Evolutionary conservation across 495 filamentous ascomycete species (phyloP).

Genomic region (Darksidea phi): DNA sequence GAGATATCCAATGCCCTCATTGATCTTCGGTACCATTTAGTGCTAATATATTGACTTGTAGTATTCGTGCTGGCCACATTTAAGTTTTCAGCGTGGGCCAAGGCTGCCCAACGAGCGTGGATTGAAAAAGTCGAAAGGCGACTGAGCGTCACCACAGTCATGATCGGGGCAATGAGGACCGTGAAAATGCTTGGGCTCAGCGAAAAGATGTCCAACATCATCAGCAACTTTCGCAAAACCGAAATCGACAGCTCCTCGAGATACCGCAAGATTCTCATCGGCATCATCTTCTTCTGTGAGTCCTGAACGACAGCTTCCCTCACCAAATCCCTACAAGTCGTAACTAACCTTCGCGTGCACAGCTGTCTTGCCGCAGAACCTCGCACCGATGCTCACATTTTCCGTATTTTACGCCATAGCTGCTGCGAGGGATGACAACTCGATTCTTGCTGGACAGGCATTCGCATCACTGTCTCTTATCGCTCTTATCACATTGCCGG

Average conservation of each 20-base stretch:
- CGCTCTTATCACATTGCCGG: slow-evolving; percentile 2
- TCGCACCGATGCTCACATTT: slow-evolving; percentile 1
- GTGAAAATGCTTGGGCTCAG: slow-evolving; percentile 1
- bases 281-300: neutral
- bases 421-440: neutral
- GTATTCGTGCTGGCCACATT: neutral
- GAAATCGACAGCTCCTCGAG: slow-evolving; percentile 1
- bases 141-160: neutral
- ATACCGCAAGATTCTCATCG: neutral
- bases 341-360: no score
- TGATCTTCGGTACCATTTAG: no score
- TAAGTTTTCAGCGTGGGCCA: neutral
- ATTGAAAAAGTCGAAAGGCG: slow-evolving; percentile 6
- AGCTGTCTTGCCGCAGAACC: no score
- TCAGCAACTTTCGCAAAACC: slow-evolving; percentile 48
- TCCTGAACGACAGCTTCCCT: no score
- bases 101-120: neutral
- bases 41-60: no score
- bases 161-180: neutral
- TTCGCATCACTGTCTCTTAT: slow-evolving; percentile 2
- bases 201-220: slow-evolving; percentile 24
- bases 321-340: neutral
- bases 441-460: neutral
- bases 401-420: neutral
- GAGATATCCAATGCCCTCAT: no score